Conservation (phyloP, 1,284 basidiomycete species). For the Pseudozyma sp. region DNA sequence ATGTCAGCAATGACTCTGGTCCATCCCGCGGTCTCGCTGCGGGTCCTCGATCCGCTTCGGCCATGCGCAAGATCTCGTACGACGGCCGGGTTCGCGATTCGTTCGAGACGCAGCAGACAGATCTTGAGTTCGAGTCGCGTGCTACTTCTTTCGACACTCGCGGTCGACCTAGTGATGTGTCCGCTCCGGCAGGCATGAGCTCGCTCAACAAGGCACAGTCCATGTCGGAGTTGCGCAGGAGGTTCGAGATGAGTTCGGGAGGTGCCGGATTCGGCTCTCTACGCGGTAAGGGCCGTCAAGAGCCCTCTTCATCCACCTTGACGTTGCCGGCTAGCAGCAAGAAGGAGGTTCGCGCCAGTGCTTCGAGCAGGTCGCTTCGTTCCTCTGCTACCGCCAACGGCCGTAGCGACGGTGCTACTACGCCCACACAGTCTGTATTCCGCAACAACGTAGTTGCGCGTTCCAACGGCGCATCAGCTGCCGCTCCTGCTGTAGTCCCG, state of each 20-base stretch:
- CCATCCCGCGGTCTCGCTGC: constrained; percentile 18
- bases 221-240: constrained; percentile 37
- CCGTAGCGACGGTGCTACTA: constrained; percentile 15
- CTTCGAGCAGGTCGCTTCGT: constrained; percentile 32
- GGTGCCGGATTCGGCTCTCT: constrained; percentile 1
- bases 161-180: constrained; percentile 26
- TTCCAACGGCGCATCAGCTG: constrained; percentile 1
- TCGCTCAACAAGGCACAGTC: constrained; percentile 36
- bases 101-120: constrained; percentile 49
- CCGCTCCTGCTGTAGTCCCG: constrained; percentile 9
- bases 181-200: constrained; percentile 8
- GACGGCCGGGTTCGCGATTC: constrained; percentile 40
- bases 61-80: constrained; percentile 44
- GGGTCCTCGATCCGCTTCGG: constrained; percentile 38
- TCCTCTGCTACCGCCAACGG: constrained; percentile 12
- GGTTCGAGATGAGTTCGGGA: constrained; percentile 27
- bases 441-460: constrained; percentile 23
- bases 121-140: constrained; percentile 44
- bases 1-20: constrained; percentile 27
- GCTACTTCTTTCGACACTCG: constrained; percentile 42
- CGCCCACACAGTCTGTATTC: constrained; percentile 19
- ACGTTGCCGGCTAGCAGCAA: constrained; percentile 12
- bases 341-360: constrained; percentile 11
- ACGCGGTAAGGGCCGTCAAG: constrained; percentile 19
- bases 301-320: constrained; percentile 16